These are phyloP conservation scores for Mycena floridula DNA, from an alignment of 768 basidiomycete genomes.

Conservation along the genomic window DNA sequence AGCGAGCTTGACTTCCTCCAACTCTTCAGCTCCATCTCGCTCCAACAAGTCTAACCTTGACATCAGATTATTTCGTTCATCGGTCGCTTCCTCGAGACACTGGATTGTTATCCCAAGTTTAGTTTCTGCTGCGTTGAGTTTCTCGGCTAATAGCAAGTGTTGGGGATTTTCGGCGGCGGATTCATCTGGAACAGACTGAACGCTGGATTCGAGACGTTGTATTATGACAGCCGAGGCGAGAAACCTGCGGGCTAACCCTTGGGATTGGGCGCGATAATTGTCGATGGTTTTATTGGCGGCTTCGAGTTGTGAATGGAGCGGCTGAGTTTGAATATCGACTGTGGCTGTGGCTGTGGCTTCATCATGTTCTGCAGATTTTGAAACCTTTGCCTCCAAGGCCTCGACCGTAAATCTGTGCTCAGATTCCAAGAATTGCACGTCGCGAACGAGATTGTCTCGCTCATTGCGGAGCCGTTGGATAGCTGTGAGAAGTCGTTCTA, in stretches of 20 bases:
- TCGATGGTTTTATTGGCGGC: not conserved
- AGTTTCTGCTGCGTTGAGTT: slow-evolving; percentile 18
- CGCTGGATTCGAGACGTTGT: slow-evolving; percentile 26
- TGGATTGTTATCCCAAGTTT: slow-evolving; percentile 25
- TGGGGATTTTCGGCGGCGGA: slow-evolving; percentile 10
- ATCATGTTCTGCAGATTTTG: slow-evolving; percentile 13
- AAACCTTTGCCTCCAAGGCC: slow-evolving; percentile 47
- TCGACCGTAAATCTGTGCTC: slow-evolving; percentile 64
- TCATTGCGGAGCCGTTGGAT: slow-evolving; percentile 65
- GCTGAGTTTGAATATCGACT: no score
- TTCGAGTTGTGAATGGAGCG: no score
- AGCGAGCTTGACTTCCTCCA: slow-evolving; percentile 25
- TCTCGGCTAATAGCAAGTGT: no score
- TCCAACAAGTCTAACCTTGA: slow-evolving; percentile 27
- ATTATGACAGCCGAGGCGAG: slow-evolving; percentile 34
- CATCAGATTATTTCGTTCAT: slow-evolving; percentile 30
- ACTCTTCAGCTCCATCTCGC: slow-evolving; percentile 21
- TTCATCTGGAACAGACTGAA: slow-evolving; percentile 14
- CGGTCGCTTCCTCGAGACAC: slow-evolving; percentile 31
- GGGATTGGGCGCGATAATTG: no score
- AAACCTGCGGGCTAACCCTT: slow-evolving; percentile 20
- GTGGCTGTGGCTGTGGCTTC: not conserved
- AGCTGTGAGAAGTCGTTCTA: slow-evolving; percentile 54
- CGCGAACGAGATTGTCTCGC: slow-evolving; percentile 54
- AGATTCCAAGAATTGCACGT: slow-evolving; percentile 61